Evolutionary conservation across 2,329 filamentous ascomycete species (phyloP), one percentile per base, ranked within the genome.

Genomic region (Calonectria pauciramosa): DNA sequence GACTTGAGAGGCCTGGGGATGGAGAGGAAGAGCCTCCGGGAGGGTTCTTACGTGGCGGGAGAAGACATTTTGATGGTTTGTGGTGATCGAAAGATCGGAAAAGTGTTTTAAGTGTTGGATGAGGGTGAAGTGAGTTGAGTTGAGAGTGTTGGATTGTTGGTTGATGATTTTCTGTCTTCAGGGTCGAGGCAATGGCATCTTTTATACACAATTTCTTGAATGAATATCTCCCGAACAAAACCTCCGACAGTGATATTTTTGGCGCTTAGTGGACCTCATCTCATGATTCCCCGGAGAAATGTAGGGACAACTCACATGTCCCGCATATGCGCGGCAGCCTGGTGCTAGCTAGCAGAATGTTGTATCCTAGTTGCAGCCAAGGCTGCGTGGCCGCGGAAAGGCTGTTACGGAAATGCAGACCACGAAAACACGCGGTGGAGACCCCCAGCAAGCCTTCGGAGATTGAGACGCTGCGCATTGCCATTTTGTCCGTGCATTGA

Each of bases 11-110:
- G 51, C 23, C 9, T 8, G 20, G 7, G n/a, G 9, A 30, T n/a
- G 59, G 32, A 2, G 36, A n/a, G 36, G 6, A 47, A 30, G 28
- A 4, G 36, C 6, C 20, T 3, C 7, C 3, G 26, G 36, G 38
- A 38, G 59, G 36, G 28, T 20, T 65, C 60, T 65, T 65, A 65
- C 60, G 60, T 65, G 60, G 36, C 41, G 60, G 60, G 60, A 47
- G 38, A 44, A 65, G 60, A 65, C 60, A 65, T 65, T 47, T 47
- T 65, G 60, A 65, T 65, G 41, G 60, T 47, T n/a, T 38, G 13
- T 65, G 60, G 60, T 44, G 38, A 65, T 47, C 60, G 38, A 65
- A 65, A 65, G 60, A 65, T 47, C 60, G 60, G 36, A 28, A 38
- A 36, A 23, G 34, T 5, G 14, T 60, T 26, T 34, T 28, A 60